Evolutionary conservation across 2,329 filamentous ascomycete genomes (phyloP).

Genomic region (Colletotrichum sp.): DNA sequence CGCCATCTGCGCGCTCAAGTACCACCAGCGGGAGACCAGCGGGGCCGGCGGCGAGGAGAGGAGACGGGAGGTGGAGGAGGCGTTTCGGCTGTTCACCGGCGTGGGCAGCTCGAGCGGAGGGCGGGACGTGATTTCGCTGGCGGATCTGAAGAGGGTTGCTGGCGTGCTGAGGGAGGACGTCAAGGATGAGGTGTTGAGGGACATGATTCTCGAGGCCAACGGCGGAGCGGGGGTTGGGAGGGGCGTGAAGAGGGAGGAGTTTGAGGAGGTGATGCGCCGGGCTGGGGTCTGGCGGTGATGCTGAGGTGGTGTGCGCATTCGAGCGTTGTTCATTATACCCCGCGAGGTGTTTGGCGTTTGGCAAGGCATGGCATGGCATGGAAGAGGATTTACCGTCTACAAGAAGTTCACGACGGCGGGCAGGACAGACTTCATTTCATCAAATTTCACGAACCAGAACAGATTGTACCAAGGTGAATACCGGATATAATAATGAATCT

Average conservation of each 20-base stretch:
- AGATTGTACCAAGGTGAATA: not conserved
- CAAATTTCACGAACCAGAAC: not conserved
- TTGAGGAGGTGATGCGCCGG: conserved; percentile 83
- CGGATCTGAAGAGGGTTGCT: conserved; percentile 79
- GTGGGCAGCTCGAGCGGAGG: conserved; percentile 28
- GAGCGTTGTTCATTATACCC: conserved; percentile 13
- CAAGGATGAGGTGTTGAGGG: conserved; percentile 80
- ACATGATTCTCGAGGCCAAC: conserved; percentile 97
- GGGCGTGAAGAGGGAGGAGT: conserved; percentile 80
- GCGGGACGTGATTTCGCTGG: conserved; percentile 72
- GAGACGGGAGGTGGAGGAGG: conserved; percentile 76
- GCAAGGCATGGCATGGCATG: not conserved
- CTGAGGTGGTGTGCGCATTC: not conserved
- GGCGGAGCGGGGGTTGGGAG: conserved; percentile 73
- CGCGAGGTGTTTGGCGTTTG: not conserved
- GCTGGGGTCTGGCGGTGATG: conserved; percentile 81
- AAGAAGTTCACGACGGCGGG: not conserved
- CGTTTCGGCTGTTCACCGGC: conserved; percentile 81
- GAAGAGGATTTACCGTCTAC: not conserved
- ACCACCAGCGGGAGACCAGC: conserved; percentile 64
- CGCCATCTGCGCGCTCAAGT: conserved; percentile 85
- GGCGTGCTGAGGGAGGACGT: conserved; percentile 84
- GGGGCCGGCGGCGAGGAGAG: conserved; percentile 33
- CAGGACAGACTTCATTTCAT: not conserved
- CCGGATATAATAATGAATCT: conserved; percentile 4